Conservation (phyloP, 2,329 filamentous ascomycete genomes). For the Pseudopyrenochaeta lycopersici region DNA sequence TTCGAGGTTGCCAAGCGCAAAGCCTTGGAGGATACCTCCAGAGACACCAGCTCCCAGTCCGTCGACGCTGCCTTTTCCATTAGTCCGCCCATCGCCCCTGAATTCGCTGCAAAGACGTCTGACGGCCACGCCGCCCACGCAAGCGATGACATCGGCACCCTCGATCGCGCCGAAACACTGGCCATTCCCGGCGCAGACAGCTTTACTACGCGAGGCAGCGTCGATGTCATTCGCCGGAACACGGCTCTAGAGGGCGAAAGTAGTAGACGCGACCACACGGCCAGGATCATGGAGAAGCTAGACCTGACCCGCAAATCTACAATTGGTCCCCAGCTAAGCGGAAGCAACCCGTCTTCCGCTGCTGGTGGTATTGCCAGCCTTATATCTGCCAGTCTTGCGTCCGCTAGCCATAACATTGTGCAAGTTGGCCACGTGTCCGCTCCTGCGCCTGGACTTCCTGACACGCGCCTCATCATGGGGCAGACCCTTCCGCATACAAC, state of each 20-base stretch:
- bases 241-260: constrained; percentile 74
- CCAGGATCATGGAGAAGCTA: constrained; percentile 90
- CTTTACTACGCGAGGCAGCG: constrained; percentile 70
- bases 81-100: constrained; percentile 83
- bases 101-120: constrained; percentile 83
- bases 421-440: constrained; percentile 66
- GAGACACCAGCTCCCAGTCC: constrained; percentile 58
- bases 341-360: constrained; percentile 53
- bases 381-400: constrained; percentile 77
- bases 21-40: constrained; percentile 78
- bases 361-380: constrained; percentile 81
- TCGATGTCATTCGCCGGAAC: constrained; percentile 70
- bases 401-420: constrained; percentile 81
- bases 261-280: constrained; percentile 79
- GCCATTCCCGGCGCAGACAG: constrained; percentile 69
- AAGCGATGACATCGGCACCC: constrained; percentile 61
- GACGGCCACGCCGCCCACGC: constrained; percentile 69
- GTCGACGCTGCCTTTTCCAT: constrained; percentile 87
- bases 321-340: constrained; percentile 59
- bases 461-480: constrained; percentile 46
- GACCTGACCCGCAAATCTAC: constrained; percentile 85
- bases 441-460: constrained; percentile 46
- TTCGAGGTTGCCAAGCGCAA: constrained; percentile 95
- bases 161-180: constrained; percentile 72
- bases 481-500: constrained; percentile 66